A percentile compares a stretch with the other conserved stretches of the same genome.
These are phyloP conservation scores for Ploettnerulaceae sp. DNA, from an alignment of 2,329 filamentous ascomycete species.

Conservation along the genomic window DNA sequence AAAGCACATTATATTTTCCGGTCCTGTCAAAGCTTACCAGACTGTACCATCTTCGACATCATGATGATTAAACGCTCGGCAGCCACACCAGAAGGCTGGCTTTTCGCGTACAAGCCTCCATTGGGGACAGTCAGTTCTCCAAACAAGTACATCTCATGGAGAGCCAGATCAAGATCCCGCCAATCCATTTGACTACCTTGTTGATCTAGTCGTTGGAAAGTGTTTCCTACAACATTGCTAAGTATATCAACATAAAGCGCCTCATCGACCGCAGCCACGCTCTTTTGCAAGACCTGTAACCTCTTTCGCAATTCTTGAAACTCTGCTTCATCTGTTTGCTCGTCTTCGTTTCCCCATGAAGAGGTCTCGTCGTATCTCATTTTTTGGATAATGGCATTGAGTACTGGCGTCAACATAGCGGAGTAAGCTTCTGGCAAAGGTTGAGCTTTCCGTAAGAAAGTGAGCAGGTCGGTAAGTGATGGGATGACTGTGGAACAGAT, in stretches of 20 bases:
- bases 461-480: slow-evolving; percentile 85
- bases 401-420: slow-evolving; percentile 78
- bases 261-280: slow-evolving; percentile 85
- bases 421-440: slow-evolving; percentile 69
- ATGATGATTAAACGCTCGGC: slow-evolving; percentile 80
- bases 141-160: slow-evolving; percentile 94
- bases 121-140: slow-evolving; percentile 89
- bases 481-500: slow-evolving; percentile 95
- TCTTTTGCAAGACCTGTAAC: slow-evolving; percentile 86
- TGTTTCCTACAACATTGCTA: slow-evolving; percentile 80
- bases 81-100: slow-evolving; percentile 71
- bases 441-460: slow-evolving; percentile 78
- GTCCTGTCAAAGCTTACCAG: slow-evolving; percentile 48
- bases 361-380: slow-evolving; percentile 97
- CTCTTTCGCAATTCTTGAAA: slow-evolving; percentile 92
- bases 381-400: slow-evolving; percentile 89
- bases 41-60: slow-evolving; percentile 95
- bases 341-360: slow-evolving; percentile 88
- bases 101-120: slow-evolving; percentile 81
- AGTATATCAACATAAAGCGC: slow-evolving; percentile 82
- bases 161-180: slow-evolving; percentile 88
- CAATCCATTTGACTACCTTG: slow-evolving; percentile 76
- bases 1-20: neutral
- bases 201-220: slow-evolving; percentile 75
- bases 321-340: slow-evolving; percentile 93